Evolutionary conservation across 23 red algal genomes (phyloP).

Genomic region (Gracilaria domingensis): DNA sequence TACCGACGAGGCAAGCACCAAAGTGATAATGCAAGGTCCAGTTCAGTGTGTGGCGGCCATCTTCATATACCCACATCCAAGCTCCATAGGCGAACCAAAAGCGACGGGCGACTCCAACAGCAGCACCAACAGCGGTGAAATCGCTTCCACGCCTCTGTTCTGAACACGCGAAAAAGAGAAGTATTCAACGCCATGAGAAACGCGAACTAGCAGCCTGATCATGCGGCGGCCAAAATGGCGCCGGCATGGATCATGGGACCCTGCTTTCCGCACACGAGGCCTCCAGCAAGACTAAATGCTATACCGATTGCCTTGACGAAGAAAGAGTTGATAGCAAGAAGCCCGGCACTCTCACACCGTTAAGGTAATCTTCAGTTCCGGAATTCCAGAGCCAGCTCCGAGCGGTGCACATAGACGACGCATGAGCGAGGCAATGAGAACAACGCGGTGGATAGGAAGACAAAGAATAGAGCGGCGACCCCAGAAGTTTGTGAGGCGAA

Average conservation of each 20-base stretch:
- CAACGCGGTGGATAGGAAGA: constrained; percentile 51
- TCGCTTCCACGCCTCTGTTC: constrained; percentile 91
- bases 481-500: constrained; percentile 13
- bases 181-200: constrained; percentile 61
- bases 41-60: constrained; percentile 84
- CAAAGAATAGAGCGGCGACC: constrained; percentile 44
- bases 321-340: constrained; percentile 73
- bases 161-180: constrained; percentile 50
- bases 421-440: constrained; percentile 40
- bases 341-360: constrained; percentile 82
- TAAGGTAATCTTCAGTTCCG: constrained; percentile 86
- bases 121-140: constrained; percentile 83
- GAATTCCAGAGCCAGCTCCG: constrained; percentile 83
- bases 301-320: constrained; percentile 82
- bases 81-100: constrained; percentile 82
- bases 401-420: constrained; percentile 81
- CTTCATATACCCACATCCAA: constrained; percentile 88
- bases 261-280: constrained; percentile 75
- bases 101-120: constrained; percentile 82
- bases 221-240: constrained; percentile 76
- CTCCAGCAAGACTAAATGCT: constrained; percentile 58
- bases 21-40: constrained; percentile 75
- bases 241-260: constrained; percentile 86
- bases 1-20: constrained; percentile 68
- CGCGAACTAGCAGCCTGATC: constrained; percentile 65